Base-by-base conservation (phyloP, 495 filamentous ascomycete genomes). In the Diplogelasinospora grovesii region DNA sequence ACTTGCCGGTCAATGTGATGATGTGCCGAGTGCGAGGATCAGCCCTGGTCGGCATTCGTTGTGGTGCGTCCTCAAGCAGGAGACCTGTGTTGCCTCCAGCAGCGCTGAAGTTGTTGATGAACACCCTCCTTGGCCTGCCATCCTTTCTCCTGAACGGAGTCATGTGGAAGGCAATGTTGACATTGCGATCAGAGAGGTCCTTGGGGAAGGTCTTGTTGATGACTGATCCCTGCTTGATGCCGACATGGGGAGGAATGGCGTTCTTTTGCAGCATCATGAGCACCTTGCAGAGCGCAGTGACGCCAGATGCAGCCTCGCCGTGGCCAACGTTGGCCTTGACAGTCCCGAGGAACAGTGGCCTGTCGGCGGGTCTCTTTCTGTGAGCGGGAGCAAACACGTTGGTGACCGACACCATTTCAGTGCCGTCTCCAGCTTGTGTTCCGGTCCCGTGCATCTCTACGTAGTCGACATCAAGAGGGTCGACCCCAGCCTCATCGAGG, bases 361-460 rank as follows among this genome's bases (percentile, higher is more conserved):
- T 77, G 27, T 81, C 77, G 1, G 74, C 69, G 3, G 73, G 73
- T 32, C 89, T 76, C 48, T 72, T 66, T 20, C 78, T 71, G 51
- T 80, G 63, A 14, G 68, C 69, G 2, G 88, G 85, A 7, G 90
- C 89, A 49, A 96, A 97, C 14, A 84, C 72, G 44, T 82, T 81
- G 11, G 81, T 77, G 24, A 92, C 83, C 8, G 83, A 86, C 23
- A 70, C 61, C 82, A 90, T 86, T 57, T 93, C 86, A 0, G 78
- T 79, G 0, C 75, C 78, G 57, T 93, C 86, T 8, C 86, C 86
- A 14, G 82, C 84, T 53, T 88, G 84, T 0, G 86, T 90, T 7
- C 86, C 86, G 1, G 86, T 92, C n/a, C 86, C 86, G 56, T 93
- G 86, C 78, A 89, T 87, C 56, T 93, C 86, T 10, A 92, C 77